phyloP scores from a whole-genome alignment of 768 basidiomycete species.

The Lactarius hatsudake region DNA sequence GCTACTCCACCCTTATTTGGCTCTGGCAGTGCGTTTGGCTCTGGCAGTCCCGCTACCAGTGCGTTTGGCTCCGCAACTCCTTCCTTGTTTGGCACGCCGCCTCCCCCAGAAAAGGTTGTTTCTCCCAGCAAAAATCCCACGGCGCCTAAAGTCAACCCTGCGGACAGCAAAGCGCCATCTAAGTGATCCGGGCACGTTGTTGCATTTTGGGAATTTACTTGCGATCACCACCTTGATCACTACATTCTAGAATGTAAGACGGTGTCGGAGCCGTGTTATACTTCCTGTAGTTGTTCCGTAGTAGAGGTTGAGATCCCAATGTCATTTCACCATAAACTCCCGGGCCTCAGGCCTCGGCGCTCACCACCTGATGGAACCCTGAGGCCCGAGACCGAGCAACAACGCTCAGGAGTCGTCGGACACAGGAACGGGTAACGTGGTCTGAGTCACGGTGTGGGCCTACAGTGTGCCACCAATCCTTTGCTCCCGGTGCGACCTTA shows the following conservation, averaged over 20 bases:
- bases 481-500: too few relatives aligned
- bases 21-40: too few relatives aligned
- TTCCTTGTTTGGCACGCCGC: neutral
- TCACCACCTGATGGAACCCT: neutral
- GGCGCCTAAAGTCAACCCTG: neutral
- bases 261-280: neutral
- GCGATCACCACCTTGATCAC: neutral
- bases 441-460: too few relatives aligned
- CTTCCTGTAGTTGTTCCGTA: neutral
- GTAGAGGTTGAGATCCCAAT: neutral
- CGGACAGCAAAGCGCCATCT: neutral
- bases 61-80: neutral
- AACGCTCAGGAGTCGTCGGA: too few relatives aligned
- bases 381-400: neutral
- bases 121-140: neutral
- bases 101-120: neutral
- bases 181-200: neutral
- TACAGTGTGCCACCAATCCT: too few relatives aligned
- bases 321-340: neutral
- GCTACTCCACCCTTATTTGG: too few relatives aligned
- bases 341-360: neutral
- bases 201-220: neutral
- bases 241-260: neutral
- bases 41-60: too few relatives aligned
- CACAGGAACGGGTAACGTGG: too few relatives aligned